Evolutionary conservation across 73 alveolate species (phyloP).

Genomic region (Tetrahymena elliotti): DNA sequence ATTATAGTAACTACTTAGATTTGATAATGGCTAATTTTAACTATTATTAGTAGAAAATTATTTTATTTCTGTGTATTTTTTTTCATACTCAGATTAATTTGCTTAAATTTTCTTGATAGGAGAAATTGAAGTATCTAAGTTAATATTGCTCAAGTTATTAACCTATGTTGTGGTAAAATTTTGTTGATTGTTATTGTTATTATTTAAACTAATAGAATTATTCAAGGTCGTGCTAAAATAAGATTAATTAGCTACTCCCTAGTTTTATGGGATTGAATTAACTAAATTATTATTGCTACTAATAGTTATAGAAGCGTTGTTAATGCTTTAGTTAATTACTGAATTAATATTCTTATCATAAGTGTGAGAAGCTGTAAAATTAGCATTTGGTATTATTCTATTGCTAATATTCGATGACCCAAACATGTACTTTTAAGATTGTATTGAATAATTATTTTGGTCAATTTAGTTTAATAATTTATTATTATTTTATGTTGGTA

Average conservation of each 20-base stretch:
- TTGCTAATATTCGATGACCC: background rate
- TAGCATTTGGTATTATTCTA: background rate
- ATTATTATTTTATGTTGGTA: background rate
- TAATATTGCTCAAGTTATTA: background rate
- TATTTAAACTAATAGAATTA: background rate
- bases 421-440: background rate
- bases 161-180: background rate
- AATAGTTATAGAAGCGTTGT: background rate
- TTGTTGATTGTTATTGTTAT: background rate
- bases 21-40: background rate
- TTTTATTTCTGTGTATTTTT: background rate
- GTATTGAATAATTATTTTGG: background rate
- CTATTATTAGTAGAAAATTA: background rate
- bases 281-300: background rate
- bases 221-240: background rate
- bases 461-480: background rate
- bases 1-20: background rate
- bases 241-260: background rate
- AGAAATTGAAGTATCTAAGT: background rate
- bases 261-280: background rate
- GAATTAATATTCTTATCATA: background rate
- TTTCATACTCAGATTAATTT: background rate
- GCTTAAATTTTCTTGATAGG: background rate
- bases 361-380: background rate
- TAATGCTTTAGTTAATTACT: background rate